Conservation (phyloP, 306 rosid genomes). For the Quillaja saponaria region DNA sequence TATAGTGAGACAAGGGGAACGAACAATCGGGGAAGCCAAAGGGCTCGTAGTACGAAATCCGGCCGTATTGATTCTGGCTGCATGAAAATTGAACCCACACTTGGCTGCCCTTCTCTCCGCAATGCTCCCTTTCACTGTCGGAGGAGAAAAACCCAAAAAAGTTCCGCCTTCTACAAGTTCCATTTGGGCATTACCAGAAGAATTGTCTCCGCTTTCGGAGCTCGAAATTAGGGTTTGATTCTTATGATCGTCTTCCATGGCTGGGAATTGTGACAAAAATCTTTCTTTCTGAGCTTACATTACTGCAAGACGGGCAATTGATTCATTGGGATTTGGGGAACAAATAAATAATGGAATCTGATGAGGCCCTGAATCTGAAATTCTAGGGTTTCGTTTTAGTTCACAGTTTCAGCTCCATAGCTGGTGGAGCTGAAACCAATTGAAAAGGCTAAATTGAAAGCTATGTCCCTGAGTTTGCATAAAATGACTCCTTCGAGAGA, state of each 20-base stretch:
- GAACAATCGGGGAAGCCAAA: conserved; percentile 32
- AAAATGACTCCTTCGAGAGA: background rate
- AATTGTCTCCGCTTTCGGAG: too few species aligned
- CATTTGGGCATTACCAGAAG: too few species aligned
- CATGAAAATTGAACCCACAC: conserved; percentile 52
- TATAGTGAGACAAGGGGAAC: conserved; percentile 60
- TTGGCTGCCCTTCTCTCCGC: conserved; percentile 64
- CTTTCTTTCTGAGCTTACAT: background rate
- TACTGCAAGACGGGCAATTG: background rate
- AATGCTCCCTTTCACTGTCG: conserved; percentile 36
- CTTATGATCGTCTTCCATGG: conserved; percentile 13
- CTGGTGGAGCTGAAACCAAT: conserved; percentile 45
- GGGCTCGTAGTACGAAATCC: conserved; percentile 40
- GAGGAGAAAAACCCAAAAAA: conserved; percentile 9
- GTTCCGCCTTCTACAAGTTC: background rate
- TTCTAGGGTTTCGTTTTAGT: conserved; percentile 3
- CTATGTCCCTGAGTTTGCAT: background rate
- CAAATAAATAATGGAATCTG: background rate
- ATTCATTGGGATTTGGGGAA: background rate
- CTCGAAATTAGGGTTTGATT: conserved; percentile 4
- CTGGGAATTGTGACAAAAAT: background rate
- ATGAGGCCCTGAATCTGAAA: background rate
- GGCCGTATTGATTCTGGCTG: conserved; percentile 50
- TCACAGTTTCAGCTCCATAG: conserved; percentile 36
- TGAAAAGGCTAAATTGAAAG: conserved; percentile 5